Conservation (phyloP, 306 rosid genomes). For the Senna tora region DNA sequence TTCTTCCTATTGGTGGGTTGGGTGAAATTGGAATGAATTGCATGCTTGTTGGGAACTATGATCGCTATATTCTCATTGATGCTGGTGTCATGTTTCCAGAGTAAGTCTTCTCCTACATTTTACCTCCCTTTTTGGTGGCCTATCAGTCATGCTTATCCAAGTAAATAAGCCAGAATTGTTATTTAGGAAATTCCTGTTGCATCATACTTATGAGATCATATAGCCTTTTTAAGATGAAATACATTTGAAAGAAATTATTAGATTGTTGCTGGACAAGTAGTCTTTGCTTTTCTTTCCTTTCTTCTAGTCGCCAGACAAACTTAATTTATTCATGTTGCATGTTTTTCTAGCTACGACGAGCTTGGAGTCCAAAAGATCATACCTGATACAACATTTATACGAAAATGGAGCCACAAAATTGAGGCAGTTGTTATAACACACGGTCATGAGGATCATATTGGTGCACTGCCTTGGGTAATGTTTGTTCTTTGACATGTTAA, state of each 20-base stretch:
- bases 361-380: constrained; percentile 96
- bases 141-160: background rate
- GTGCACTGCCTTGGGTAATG: constrained; percentile 99
- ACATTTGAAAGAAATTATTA: too few species aligned
- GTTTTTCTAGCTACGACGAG: constrained; percentile 83
- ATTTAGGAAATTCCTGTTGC: too few species aligned
- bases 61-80: constrained; percentile 89
- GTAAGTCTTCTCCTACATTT: constrained; percentile 48
- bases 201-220: too few species aligned
- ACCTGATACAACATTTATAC: constrained; percentile 96
- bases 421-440: constrained; percentile 95
- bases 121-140: constrained; percentile 12
- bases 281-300: constrained; percentile 27
- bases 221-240: too few species aligned
- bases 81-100: constrained; percentile 99
- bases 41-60: constrained; percentile 95
- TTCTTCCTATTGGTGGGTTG: constrained; percentile 93
- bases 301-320: constrained; percentile 32
- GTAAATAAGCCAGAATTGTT: constrained; percentile 5
- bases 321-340: constrained; percentile 20
- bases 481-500: constrained; percentile 22
- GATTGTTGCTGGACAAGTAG: constrained; percentile 13
- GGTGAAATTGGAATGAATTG: constrained; percentile 99
- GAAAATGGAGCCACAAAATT: constrained; percentile 94
- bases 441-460: constrained; percentile 99